phyloP scores from a whole-genome alignment of 495 filamentous ascomycete species.

The Cercophora sp. region DNA sequence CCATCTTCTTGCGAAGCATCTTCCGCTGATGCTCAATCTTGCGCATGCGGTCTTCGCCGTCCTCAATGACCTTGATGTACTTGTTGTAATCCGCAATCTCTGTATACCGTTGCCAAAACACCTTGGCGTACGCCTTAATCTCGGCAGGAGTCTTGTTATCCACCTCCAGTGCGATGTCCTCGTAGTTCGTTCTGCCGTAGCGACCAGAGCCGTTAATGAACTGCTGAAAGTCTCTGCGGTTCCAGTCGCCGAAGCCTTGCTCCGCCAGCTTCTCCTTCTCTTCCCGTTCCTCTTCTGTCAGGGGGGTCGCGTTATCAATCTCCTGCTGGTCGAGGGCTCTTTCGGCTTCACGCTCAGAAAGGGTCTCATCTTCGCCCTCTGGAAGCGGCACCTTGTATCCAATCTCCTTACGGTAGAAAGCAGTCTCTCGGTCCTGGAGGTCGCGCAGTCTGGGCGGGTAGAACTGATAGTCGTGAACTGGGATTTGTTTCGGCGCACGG shows the following conservation, averaged over 20 bases:
- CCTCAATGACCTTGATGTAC: constrained; percentile 79
- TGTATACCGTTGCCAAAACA: constrained; percentile 89
- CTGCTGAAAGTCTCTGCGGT: constrained; percentile 94
- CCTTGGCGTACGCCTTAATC: constrained; percentile 82
- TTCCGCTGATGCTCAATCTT: constrained; percentile 90
- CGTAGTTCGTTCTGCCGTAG: constrained; percentile 81
- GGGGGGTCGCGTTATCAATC: constrained; percentile 84
- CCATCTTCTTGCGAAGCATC: constrained; percentile 92
- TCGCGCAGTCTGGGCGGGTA: constrained; percentile 78
- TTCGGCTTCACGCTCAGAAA: constrained; percentile 81
- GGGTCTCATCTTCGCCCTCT: constrained; percentile 78
- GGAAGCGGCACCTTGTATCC: constrained; percentile 83
- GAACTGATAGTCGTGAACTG: constrained; percentile 96
- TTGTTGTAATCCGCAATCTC: constrained; percentile 86
- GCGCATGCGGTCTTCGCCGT: constrained; percentile 82
- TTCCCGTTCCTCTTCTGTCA: constrained; percentile 85
- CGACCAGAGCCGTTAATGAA: constrained; percentile 94
- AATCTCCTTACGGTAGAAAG: constrained; percentile 92
- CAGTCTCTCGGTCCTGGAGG: constrained; percentile 93
- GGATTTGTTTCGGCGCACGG: constrained; percentile 86
- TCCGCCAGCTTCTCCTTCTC: constrained; percentile 76
- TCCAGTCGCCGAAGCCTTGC: constrained; percentile 91
- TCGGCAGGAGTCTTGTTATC: constrained; percentile 85
- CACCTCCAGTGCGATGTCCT: constrained; percentile 80
- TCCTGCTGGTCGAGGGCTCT: constrained; percentile 82